These are phyloP conservation scores for Cutaneotrichosporon cutaneum DNA, from an alignment of 1,284 basidiomycete genomes.

Conservation along the genomic window DNA sequence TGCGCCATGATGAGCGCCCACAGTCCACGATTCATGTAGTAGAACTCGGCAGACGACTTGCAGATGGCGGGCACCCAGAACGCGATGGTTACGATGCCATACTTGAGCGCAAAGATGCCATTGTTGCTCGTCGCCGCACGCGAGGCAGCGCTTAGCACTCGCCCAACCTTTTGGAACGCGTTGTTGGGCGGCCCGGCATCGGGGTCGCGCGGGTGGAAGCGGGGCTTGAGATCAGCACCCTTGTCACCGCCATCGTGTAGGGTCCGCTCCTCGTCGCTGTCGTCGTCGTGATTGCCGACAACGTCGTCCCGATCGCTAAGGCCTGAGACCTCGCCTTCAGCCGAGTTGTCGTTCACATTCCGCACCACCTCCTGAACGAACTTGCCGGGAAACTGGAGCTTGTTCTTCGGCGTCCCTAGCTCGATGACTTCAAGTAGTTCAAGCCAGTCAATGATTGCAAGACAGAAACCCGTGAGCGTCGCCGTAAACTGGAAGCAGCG, in stretches of 20 bases:
- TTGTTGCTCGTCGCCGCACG: constrained; percentile 33
- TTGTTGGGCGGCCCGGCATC: constrained; percentile 48
- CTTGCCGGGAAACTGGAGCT: constrained; percentile 54
- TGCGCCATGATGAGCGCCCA: constrained; percentile 69
- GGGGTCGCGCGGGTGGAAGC: constrained; percentile 29
- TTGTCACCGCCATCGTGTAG: neutral
- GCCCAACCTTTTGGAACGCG: constrained; percentile 37
- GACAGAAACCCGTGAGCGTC: constrained; percentile 47
- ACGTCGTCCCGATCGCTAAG: neutral
- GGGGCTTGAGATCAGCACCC: neutral
- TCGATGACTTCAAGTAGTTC: constrained; percentile 47
- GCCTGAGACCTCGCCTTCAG: neutral
- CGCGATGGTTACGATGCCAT: constrained; percentile 59
- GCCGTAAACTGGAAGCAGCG: constrained; percentile 54
- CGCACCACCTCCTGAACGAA: constrained; percentile 51
- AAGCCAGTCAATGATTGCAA: constrained; percentile 44
- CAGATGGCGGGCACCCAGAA: constrained; percentile 62
- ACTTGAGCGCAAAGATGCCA: constrained; percentile 60
- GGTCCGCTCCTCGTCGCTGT: constrained; percentile 5
- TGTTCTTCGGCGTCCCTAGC: constrained; percentile 43
- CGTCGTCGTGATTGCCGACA: neutral
- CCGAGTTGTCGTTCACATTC: constrained; percentile 33
- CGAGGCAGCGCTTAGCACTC: constrained; percentile 28
- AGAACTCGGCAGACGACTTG: constrained; percentile 51
- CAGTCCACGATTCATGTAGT: constrained; percentile 52